phyloP scores from a whole-genome alignment of 106 monocot species.

The Apostasia ramifera region DNA sequence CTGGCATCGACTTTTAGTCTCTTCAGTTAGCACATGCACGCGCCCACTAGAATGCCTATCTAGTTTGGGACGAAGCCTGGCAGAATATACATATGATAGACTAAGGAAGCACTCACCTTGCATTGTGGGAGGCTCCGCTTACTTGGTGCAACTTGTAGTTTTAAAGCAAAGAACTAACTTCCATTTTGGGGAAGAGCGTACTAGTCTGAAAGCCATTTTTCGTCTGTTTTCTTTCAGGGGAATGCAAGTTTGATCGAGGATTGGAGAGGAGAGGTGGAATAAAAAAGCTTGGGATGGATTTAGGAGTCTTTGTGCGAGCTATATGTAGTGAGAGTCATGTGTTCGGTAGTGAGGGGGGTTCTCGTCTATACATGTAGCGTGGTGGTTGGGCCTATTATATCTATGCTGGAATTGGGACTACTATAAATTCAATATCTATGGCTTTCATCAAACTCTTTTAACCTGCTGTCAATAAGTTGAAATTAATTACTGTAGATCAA shows the following conservation, averaged over 20 bases:
- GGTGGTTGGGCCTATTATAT: background rate
- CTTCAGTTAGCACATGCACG: too few species aligned
- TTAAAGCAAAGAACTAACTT: background rate
- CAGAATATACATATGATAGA: background rate
- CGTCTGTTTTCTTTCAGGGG: conserved; percentile 2
- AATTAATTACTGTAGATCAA: too few species aligned
- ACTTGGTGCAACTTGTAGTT: background rate
- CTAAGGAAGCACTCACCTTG: conserved; percentile 7
- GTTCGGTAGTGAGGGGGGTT: conserved; percentile 6
- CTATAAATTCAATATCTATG: background rate
- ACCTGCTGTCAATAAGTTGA: too few species aligned
- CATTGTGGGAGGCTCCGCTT: background rate
- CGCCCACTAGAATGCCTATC: too few species aligned
- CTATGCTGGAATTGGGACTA: too few species aligned
- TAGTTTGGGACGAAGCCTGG: too few species aligned
- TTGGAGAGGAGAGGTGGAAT: conserved; percentile 11
- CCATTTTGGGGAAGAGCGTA: background rate
- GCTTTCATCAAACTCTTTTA: background rate
- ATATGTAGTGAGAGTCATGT: conserved; percentile 21
- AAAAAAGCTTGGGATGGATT: conserved; percentile 15
- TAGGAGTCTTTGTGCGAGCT: conserved; percentile 17
- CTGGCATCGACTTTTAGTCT: background rate
- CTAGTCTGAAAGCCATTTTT: background rate
- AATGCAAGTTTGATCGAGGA: conserved; percentile 14
- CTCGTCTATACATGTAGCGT: background rate